Conservation (phyloP, 495 filamentous ascomycete genomes). For the Aspergillus ellipticus region DNA sequence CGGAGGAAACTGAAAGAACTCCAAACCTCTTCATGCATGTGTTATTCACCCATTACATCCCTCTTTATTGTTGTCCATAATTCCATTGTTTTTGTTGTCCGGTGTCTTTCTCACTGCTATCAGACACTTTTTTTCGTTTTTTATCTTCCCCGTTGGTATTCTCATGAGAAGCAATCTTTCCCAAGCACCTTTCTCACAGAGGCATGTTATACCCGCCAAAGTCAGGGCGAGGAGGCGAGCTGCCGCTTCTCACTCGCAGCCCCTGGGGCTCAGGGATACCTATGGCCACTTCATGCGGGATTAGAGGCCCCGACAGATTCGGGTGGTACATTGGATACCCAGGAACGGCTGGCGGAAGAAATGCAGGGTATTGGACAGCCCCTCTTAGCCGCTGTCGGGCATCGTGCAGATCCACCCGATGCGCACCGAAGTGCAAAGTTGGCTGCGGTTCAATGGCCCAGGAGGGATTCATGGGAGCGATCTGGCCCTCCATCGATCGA, state of each 20-base stretch:
- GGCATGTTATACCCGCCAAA: slow-evolving; percentile 12
- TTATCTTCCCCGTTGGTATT: background rate
- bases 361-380: slow-evolving; percentile 6
- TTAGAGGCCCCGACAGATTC: slow-evolving; percentile 32
- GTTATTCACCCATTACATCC: background rate
- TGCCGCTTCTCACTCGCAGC: slow-evolving; percentile 47
- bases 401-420: slow-evolving; percentile 34
- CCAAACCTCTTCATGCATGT: background rate
- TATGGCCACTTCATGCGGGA: slow-evolving; percentile 18
- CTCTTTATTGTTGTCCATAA: background rate
- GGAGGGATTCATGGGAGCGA: slow-evolving; percentile 14
- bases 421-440: slow-evolving; percentile 23
- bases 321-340: slow-evolving; percentile 28
- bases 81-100: background rate
- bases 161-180: background rate
- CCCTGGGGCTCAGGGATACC: slow-evolving; percentile 10
- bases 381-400: slow-evolving; percentile 24
- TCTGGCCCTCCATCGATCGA: slow-evolving; percentile 22
- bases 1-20: background rate
- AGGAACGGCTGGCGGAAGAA: slow-evolving; percentile 12
- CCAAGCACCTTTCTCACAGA: background rate
- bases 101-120: background rate
- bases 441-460: slow-evolving; percentile 20
- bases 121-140: slow-evolving; percentile 1
- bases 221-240: slow-evolving; percentile 43